These are phyloP conservation scores for Mimosa pudica DNA, from an alignment of 306 rosid genomes.

Conservation along the genomic window DNA sequence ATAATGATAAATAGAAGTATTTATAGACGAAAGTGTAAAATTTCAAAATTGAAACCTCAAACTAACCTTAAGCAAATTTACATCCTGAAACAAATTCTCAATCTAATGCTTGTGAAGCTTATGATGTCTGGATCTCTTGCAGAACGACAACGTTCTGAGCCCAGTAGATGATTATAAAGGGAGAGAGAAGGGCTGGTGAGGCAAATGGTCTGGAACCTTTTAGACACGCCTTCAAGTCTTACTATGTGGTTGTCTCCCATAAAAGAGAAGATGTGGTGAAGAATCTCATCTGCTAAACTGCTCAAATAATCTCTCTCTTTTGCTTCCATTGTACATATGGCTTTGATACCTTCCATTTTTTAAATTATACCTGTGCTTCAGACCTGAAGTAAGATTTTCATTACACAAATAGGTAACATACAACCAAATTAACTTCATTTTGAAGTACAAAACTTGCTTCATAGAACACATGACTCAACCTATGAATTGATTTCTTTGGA, in stretches of 20 bases:
- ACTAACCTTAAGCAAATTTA: background rate
- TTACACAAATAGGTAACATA: too few species aligned
- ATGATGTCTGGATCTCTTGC: background rate
- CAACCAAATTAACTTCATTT: too few species aligned
- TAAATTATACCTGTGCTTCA: too few species aligned
- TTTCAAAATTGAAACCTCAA: background rate
- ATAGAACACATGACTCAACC: too few species aligned
- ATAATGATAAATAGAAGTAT: background rate
- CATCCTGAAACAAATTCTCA: background rate
- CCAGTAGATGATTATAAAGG: background rate
- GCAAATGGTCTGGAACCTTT: background rate
- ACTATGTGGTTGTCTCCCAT: background rate
- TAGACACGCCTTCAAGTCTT: background rate
- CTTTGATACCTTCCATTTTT: too few species aligned
- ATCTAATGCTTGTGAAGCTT: background rate
- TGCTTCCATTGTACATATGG: background rate
- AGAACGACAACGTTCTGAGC: background rate
- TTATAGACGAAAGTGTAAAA: too few species aligned
- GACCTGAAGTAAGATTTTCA: too few species aligned
- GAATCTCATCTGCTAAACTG: background rate
- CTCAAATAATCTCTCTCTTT: background rate
- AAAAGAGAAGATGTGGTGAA: background rate
- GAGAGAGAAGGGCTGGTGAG: too few species aligned
- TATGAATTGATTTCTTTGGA: conserved; percentile 15
- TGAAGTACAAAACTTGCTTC: too few species aligned